Base-by-base conservation (phyloP, 345 rosid species). In the Firmiana major region DNA sequence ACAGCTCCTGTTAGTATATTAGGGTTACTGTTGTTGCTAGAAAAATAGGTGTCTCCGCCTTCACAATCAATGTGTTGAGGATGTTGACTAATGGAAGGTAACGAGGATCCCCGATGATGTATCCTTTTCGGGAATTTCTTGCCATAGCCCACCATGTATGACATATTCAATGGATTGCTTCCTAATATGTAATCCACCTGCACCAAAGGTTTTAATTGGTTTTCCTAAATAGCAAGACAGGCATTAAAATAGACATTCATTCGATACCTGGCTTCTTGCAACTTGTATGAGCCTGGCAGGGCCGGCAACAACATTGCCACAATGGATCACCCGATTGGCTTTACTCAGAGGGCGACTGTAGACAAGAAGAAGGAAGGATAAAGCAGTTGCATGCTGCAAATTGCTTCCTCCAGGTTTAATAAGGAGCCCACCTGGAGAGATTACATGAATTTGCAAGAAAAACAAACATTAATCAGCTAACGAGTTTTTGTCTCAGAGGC, bases 111-210 rank as follows among this genome's bases (percentile, higher is more conserved):
- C 21, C 96, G 87, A 63, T 93, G 97, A 78, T 95, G 99, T 24
- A 93, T 86, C 81, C 82, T 89, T 19, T 80, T 82, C 0, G 99
- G 98, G 77, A 74, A 95, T 49, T 72, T 88, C 7, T 71, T 34
- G 2, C 98, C 89, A 74, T 89, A 92, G 15, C 94, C 99, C 9
- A 95, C 97, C 97, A 93, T 95, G 87, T 90, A 93, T 12, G 97
- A 93, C 91, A 90, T 85, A 42, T 78, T 81, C 79, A 80, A 31
- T 16, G 99, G 97, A 71, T 92, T 95, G 75, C 86, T 90, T 36
- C 99, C 99, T 11, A 95, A 87, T 36, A 95, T 90, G 73, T 93
- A 95, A 84, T 92, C 99, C 15, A 88, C 91, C 81, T 93, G 87
- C 46, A 42, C 17, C 75, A 71, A 11, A 12, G 73, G 45, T 3